A percentile compares a stretch with the other conserved stretches of the same genome.
Conservation (phyloP, 345 rosid genomes). For the Pseudoturritis turrita region DNA sequence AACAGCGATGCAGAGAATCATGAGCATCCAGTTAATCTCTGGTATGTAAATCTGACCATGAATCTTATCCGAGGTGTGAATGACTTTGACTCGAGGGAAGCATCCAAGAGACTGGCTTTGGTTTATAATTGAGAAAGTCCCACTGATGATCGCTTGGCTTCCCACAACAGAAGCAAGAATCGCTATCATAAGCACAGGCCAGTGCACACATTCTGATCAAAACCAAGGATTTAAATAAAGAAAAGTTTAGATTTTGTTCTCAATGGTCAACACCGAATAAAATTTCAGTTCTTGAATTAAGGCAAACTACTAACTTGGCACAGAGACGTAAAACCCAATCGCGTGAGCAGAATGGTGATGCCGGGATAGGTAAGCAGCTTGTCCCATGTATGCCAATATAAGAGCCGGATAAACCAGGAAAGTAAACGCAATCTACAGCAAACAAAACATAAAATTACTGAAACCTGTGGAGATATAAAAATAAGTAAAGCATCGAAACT, state of each 20-base stretch:
- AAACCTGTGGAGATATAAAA: background rate
- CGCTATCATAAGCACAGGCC: conserved; percentile 84
- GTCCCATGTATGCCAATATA: conserved; percentile 97
- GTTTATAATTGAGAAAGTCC: conserved; percentile 97
- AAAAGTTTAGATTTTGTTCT: background rate
- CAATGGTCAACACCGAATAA: background rate
- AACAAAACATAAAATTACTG: background rate
- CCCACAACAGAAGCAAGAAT: conserved; percentile 98
- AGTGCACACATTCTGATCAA: conserved; percentile 59
- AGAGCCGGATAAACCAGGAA: conserved; percentile 97
- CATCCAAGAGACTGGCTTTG: conserved; percentile 99
- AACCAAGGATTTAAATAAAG: conserved; percentile 1
- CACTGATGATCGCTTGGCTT: conserved; percentile 98
- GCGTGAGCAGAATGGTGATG: conserved; percentile 64
- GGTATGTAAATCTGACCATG: conserved; percentile 99
- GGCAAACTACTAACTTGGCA: conserved; percentile 59
- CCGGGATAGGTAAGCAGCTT: conserved; percentile 91
- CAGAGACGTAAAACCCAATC: conserved; percentile 84
- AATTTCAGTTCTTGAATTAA: background rate
- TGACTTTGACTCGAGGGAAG: conserved; percentile 94
- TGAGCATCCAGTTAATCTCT: conserved; percentile 97
- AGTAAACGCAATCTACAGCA: conserved; percentile 84
- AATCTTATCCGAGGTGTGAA: conserved; percentile 94
- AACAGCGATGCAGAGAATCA: conserved; percentile 95
- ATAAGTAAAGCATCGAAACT: background rate